Base-by-base conservation (phyloP, 2,329 filamentous ascomycete species). In the Cladosporium cucumerinum region DNA sequence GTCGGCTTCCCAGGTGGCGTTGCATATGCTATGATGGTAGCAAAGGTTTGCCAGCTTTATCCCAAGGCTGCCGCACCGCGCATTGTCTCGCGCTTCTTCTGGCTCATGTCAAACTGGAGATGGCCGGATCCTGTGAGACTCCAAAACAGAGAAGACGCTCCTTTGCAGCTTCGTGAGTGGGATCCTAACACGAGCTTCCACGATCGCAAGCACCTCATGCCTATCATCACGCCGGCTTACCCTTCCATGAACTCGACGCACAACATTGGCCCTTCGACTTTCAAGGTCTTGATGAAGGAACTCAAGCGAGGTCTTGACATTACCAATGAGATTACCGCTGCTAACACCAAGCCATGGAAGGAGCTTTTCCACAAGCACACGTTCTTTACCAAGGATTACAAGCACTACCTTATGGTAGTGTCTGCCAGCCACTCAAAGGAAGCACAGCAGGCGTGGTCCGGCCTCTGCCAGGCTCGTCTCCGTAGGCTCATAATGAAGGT, bases 171-270 rank as follows among this genome's bases (percentile, higher is more conserved):
- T 62, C 88, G 91, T 72, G 90, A 97, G 65, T 99, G 95, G 94
- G 98, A 99, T 73, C 95, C 95, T 36, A 90, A 89, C 84, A 82
- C 93, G 32, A 96, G 96, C 76, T 87, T 87, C 66, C 86, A 87
- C 63, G 95, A 98, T 77, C 86, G 86, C 51, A 91, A 87, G 70
- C 94, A 98, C 77, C 82, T 97, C 61, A 99, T 99, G 95, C 95
- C 95, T 30, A 92, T 99, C 77, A 98, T 99, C 73, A 99, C 95
- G 1, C 95, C 95, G 1, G 93, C 95, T 0, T 98, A 97, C 76
- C 95, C 95, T 2, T 96, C 93, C 58, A 98, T 97, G 93, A 98
- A 95, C 77, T 90, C 95, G 1, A 98, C 95, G 0, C 95, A 96
- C 81, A 98, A 97, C 73, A 89, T 99, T 66, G 93, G 91, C 3